These are phyloP conservation scores for Corynascus novoguineensis DNA, from an alignment of 495 filamentous ascomycete genomes.

Conservation along the genomic window DNA sequence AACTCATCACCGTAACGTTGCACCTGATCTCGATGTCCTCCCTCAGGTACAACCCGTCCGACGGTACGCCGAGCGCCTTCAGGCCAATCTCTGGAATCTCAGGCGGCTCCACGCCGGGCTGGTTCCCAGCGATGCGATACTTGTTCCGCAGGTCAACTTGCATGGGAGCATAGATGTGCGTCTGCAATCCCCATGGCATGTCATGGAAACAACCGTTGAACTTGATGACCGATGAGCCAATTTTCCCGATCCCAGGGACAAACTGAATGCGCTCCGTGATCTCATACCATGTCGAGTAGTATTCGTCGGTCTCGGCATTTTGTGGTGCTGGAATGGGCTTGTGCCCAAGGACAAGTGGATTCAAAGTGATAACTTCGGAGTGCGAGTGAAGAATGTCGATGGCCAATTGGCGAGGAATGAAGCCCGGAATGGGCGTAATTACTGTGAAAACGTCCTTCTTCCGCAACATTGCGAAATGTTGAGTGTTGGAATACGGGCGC, in stretches of 20 bases:
- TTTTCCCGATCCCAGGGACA: constrained; percentile 55
- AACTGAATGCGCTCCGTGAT: constrained; percentile 60
- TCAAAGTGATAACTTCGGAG: constrained; percentile 67
- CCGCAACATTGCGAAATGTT: constrained; percentile 36
- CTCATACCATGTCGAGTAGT: constrained; percentile 66
- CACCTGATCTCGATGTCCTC: constrained; percentile 72
- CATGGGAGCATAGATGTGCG: constrained; percentile 66
- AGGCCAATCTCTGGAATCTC: constrained; percentile 53
- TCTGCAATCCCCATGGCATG: constrained; percentile 61
- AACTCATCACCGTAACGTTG: constrained; percentile 59
- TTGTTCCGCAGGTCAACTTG: constrained; percentile 47
- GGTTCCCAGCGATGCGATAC: constrained; percentile 53
- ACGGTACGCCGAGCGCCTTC: constrained; percentile 45
- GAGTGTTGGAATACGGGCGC: neutral
- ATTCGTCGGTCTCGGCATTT: constrained; percentile 62
- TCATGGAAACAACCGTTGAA: constrained; percentile 77
- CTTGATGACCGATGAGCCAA: constrained; percentile 56
- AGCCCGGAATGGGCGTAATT: constrained; percentile 45
- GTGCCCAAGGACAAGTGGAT: constrained; percentile 66
- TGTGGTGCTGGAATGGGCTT: constrained; percentile 57
- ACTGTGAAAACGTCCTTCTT: constrained; percentile 46
- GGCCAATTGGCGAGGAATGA: constrained; percentile 44
- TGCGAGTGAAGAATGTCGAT: constrained; percentile 51
- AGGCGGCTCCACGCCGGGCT: constrained; percentile 55
- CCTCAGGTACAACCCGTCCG: constrained; percentile 63